Evolutionary conservation across 1,139 yeast species (phyloP).

Genomic region (Debaryomycetaceae sp.): DNA sequence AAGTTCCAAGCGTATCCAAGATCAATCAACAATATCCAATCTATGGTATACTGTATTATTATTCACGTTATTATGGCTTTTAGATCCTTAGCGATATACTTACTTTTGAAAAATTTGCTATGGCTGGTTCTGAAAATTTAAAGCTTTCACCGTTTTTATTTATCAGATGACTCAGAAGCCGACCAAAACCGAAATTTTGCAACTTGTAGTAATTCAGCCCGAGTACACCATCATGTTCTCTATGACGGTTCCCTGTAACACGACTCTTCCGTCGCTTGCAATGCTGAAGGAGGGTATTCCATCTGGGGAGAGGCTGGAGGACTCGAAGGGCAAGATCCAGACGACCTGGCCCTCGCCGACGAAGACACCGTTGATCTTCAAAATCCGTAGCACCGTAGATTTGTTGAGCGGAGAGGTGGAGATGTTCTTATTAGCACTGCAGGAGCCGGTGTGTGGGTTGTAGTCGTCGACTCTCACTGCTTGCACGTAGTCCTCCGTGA

Average conservation of each 20-base stretch:
- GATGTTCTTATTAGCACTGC: constrained; percentile 10
- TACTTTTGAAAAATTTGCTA: too few species aligned
- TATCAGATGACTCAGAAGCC: not conserved
- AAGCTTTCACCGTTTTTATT: too few species aligned
- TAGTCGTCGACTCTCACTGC: constrained; percentile 10
- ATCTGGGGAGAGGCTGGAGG: constrained; percentile 7
- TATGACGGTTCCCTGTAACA: constrained; percentile 30
- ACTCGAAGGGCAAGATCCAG: constrained; percentile 29
- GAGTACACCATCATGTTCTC: constrained; percentile 34
- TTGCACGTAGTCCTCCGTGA: constrained; percentile 24
- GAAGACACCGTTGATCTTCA: constrained; percentile 33
- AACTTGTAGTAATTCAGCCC: constrained; percentile 1
- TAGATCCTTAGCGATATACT: too few species aligned
- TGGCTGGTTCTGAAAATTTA: too few species aligned
- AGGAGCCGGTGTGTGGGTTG: constrained; percentile 8
- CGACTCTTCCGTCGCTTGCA: constrained; percentile 25
- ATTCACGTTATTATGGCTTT: too few species aligned
- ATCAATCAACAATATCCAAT: too few species aligned
- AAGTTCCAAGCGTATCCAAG: too few species aligned
- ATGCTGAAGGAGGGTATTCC: constrained; percentile 14
- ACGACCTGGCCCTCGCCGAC: constrained; percentile 19
- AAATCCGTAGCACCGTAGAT: constrained; percentile 22
- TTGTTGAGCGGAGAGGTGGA: constrained; percentile 15
- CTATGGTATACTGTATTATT: too few species aligned
- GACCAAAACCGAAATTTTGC: not conserved